Conservation (phyloP, 2,329 filamentous ascomycete species). For the Aspergillus pseudonomiae region DNA sequence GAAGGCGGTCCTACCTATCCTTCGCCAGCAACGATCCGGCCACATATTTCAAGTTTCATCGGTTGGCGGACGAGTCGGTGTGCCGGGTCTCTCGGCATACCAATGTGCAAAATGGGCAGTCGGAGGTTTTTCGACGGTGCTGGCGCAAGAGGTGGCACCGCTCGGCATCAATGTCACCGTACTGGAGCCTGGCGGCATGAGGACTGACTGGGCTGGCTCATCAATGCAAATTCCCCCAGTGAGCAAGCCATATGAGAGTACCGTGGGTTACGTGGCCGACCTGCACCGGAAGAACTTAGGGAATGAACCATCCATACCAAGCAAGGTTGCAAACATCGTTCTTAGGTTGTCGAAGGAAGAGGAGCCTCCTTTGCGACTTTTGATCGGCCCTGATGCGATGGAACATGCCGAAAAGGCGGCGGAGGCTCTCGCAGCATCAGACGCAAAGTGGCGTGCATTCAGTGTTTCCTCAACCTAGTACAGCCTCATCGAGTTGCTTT, state of each 20-base stretch:
- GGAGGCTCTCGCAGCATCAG: neutral
- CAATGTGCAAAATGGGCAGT: conserved; percentile 47
- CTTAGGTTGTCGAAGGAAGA: neutral
- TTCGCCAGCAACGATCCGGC: neutral
- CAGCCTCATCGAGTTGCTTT: too few species aligned
- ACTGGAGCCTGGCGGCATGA: conserved; percentile 47
- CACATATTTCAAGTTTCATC: conserved; percentile 45
- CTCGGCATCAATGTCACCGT: conserved; percentile 46
- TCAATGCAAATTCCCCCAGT: conserved; percentile 31
- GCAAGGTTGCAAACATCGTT: neutral
- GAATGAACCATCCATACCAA: neutral
- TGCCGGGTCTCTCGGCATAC: conserved; percentile 40
- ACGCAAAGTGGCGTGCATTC: neutral
- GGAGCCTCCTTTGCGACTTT: neutral
- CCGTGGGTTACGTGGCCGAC: neutral
- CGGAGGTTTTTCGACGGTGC: conserved; percentile 41
- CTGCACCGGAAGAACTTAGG: neutral
- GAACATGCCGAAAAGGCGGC: neutral
- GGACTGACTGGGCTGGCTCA: conserved; percentile 43
- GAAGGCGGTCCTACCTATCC: conserved; percentile 1
- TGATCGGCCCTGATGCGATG: neutral
- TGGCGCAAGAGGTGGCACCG: conserved; percentile 40
- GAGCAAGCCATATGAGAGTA: conserved; percentile 37
- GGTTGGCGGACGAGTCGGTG: conserved; percentile 40
- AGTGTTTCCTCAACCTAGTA: neutral